Conservation (phyloP, 2,329 filamentous ascomycete genomes). For the Anthostomella pinea region DNA sequence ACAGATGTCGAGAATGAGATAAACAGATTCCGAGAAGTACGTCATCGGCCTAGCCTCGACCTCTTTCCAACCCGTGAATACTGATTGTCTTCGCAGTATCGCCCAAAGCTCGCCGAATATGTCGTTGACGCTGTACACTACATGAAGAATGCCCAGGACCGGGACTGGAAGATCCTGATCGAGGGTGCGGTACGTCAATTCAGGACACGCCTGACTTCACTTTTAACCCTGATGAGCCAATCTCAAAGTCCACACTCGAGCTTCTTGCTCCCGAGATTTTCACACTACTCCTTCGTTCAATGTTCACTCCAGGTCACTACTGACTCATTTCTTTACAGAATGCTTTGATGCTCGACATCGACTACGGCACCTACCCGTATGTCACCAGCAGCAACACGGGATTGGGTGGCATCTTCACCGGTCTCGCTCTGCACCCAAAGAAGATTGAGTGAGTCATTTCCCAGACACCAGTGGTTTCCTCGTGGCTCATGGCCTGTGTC, state of each 20-base stretch:
- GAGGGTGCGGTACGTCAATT: no score
- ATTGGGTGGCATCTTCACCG: constrained; percentile 58
- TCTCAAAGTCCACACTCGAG: no score
- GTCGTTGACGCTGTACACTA: constrained; percentile 62
- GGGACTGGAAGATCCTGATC: constrained; percentile 55
- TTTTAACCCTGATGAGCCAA: no score
- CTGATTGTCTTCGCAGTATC: no score
- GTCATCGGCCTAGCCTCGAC: no score
- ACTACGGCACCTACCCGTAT: constrained; percentile 55
- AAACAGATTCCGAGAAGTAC: constrained; percentile 52
- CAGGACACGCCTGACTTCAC: no score
- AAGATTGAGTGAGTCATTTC: constrained; percentile 41
- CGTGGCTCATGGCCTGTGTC: no score
- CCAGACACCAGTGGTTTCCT: neutral
- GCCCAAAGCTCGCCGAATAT: constrained; percentile 51
- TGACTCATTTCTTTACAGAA: no score
- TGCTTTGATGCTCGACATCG: constrained; percentile 57
- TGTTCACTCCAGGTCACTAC: no score
- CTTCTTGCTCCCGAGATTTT: no score
- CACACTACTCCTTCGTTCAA: no score
- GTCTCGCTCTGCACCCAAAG: constrained; percentile 52
- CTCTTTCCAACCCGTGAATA: no score
- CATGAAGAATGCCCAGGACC: constrained; percentile 50
- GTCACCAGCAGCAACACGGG: constrained; percentile 40
- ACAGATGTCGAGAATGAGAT: constrained; percentile 73